Conservation (phyloP, 2,329 filamentous ascomycete genomes). For the Pseudogymnoascus sp. region DNA sequence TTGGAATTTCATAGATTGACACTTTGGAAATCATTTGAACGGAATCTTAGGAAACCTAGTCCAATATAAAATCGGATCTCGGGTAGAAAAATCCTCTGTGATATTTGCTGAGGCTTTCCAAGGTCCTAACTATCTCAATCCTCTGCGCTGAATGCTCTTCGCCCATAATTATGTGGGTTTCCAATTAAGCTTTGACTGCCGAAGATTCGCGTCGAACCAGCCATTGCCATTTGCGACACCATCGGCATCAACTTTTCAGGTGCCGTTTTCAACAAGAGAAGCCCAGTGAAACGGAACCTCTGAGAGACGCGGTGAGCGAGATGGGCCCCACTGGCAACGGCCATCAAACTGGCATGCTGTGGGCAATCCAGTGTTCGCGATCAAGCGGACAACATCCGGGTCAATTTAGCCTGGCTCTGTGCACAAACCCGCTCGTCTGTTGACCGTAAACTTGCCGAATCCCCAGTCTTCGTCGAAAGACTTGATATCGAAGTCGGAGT, state of each 20-base stretch:
- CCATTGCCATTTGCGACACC: not conserved
- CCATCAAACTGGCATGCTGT: not conserved
- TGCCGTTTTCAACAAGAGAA: not conserved
- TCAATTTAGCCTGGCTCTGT: not conserved
- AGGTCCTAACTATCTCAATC: not conserved
- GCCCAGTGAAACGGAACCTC: not conserved
- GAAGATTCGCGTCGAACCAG: not conserved
- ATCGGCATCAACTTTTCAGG: not conserved
- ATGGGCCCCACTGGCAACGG: not conserved
- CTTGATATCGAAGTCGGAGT: too few species aligned
- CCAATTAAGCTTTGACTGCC: slow-evolving; percentile 5
- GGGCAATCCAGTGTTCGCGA: not conserved
- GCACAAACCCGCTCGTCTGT: too few species aligned
- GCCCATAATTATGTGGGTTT: not conserved
- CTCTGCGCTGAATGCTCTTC: not conserved
- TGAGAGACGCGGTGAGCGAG: not conserved
- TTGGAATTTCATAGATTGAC: not conserved
- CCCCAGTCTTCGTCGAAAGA: too few species aligned
- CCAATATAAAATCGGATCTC: not conserved
- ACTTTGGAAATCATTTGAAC: not conserved
- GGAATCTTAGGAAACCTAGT: not conserved
- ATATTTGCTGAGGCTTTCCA: not conserved
- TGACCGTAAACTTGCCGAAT: too few species aligned
- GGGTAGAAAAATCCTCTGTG: not conserved
- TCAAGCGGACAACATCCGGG: not conserved